Base-by-base conservation (phyloP, 2,329 filamentous ascomycete species). In the Venturia carpophila region DNA sequence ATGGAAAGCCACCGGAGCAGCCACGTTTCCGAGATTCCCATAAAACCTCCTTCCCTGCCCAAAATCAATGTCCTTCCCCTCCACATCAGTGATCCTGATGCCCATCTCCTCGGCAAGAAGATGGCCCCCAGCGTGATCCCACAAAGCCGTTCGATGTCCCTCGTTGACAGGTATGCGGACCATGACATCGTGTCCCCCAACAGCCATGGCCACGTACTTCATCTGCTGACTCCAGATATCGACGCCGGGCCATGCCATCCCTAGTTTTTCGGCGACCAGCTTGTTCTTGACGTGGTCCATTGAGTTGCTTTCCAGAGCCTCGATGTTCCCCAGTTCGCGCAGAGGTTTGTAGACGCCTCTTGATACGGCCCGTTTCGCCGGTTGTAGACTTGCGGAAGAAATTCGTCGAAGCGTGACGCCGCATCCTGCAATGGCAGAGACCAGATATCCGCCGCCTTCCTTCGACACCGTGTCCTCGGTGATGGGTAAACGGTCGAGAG, bases 91-190 rank as follows among this genome's bases (percentile, higher is more conserved):
- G 30, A 84, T 77, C 61, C 75, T 73, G 10, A 79, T 80, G 7
- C 82, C 82, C 1, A 78, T 75, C 69, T 84, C 82, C 65, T 79
- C 71, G 64, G 76, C 79, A 55, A 84, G 75, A 34, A 84, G 70
- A 68, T 81, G 78, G 0, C 81, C 82, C 5, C 81, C 82, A 1
- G 80, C 80, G 71, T 84, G 82, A 70, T 84, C 82, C 82, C 82
- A 84, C n/a, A 82, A 74, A 65, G 78, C 77, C 0, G 79, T 80
- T 60, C 76, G 79, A 67, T 81, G 76, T 10, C 73, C 71, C 41
- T 73, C 68, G 3, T 76, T 75, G 64, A 74, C 74, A 10, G 80
- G 79, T 34, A 82, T 77, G 55, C 81, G 79, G 19, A 84, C 69
- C 70, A 81, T 76, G 34, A 80, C 76, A 68, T 82, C 79, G 37